Conservation (phyloP, 2,329 filamentous ascomycete genomes). For the Clonostachys chloroleuca region DNA sequence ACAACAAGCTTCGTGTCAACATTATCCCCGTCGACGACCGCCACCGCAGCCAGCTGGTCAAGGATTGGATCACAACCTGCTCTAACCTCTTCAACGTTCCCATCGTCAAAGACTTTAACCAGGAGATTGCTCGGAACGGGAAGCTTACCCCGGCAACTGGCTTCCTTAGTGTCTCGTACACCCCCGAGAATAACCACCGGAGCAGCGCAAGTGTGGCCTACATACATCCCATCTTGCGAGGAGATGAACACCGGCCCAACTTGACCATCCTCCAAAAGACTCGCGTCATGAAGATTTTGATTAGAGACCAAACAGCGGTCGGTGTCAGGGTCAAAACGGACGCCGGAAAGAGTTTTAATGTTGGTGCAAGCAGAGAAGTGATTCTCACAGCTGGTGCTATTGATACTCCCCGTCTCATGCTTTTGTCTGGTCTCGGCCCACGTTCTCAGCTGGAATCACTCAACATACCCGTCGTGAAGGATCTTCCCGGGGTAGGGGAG, state of each 20-base stretch:
- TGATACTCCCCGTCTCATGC: conserved; percentile 35
- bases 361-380: conserved; percentile 57
- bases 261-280: conserved; percentile 82
- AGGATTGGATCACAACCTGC: conserved; percentile 84
- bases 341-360: conserved; percentile 44
- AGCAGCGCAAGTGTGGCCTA: conserved; percentile 88
- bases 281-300: conserved; percentile 79
- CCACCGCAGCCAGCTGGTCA: conserved; percentile 85
- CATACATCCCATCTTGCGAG: conserved; percentile 84
- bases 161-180: conserved; percentile 89
- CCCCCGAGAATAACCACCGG: conserved; percentile 79
- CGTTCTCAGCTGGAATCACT: conserved; percentile 28
- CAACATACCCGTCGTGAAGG: conserved; percentile 44
- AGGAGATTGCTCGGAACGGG: conserved; percentile 71
- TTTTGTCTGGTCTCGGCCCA: conserved; percentile 37
- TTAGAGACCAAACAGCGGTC: conserved; percentile 65
- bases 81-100: conserved; percentile 76
- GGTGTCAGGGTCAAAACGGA: conserved; percentile 64
- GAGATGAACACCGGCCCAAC: conserved; percentile 78
- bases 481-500: conserved; percentile 56
- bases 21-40: conserved; percentile 81
- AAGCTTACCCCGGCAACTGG: conserved; percentile 70
- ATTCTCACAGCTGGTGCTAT: conserved; percentile 35
- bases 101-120: conserved; percentile 80
- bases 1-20: conserved; percentile 85